Base-by-base conservation (phyloP, 805 yeast genomes). In the Wickerhamomyces tratensis region DNA sequence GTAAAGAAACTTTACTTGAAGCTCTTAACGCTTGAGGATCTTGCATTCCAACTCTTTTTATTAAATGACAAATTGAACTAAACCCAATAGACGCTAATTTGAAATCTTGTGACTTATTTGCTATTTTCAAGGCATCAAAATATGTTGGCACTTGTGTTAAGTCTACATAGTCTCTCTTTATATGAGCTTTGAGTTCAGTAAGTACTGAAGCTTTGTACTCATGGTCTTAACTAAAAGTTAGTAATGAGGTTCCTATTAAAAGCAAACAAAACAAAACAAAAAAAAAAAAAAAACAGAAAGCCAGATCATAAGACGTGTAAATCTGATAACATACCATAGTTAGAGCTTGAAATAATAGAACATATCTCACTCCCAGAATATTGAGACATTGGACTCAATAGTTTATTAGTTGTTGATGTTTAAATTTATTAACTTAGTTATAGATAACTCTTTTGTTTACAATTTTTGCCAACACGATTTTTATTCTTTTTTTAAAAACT, bases 41-140 rank as follows among this genome's bases (percentile, higher is more conserved):
- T 57, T 78, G 84, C 58, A 76, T 72, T 39, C 77, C 70, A 6
- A 78, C 73, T 20, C 84, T 59, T 44, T 76, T 77, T 30, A 78
- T 69, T 41, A 77, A 56, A 50, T 78, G 82, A 39, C 79, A 75
- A 5, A 76, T 53, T 1, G 76, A 68, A 29, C 76, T 68, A 50
- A 77, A 76, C 3, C 76, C 67, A 25, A 58, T 42, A 1, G 65
- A 46, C 45, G 67, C 66, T 15, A 76, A 64, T 10, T 66, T 56
- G 33, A 59, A 42, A 39, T 67, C 68, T 4, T 58, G 49, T 5
- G 66, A 60, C 42, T 68, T 70, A 37, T 63, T 65, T 2, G 75
- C 79, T 4, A 64, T 50, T 8, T 71, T 59, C 38, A 79, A 57
- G 0, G 77, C 65, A 39, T 76, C 76, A 43, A 76, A 64, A 55